phyloP scores from a whole-genome alignment of 2,329 filamentous ascomycete species.

The Lecanicillium sp. region DNA sequence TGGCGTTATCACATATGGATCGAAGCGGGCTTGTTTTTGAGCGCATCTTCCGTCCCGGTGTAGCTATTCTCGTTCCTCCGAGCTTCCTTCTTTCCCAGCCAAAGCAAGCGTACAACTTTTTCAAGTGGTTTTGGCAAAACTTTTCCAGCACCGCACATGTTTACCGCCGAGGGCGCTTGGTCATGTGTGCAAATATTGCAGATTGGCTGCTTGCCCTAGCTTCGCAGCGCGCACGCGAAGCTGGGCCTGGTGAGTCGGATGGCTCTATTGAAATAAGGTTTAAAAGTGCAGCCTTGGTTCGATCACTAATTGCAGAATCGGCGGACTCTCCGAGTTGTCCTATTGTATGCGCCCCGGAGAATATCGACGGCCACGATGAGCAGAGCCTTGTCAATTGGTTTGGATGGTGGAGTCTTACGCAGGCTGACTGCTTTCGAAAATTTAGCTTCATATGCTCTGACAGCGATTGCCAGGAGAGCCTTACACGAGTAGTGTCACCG shows the following conservation, averaged over 20 bases:
- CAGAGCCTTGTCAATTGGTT: slow-evolving; percentile 57
- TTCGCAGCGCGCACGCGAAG: background rate
- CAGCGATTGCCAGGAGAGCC: slow-evolving; percentile 10
- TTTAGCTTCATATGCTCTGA: slow-evolving; percentile 48
- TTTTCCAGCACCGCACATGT: slow-evolving; percentile 10
- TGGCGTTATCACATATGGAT: slow-evolving; percentile 1
- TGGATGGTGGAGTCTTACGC: slow-evolving; percentile 45
- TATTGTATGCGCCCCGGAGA: slow-evolving; percentile 36
- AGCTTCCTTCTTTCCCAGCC: slow-evolving; percentile 33
- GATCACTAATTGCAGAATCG: background rate
- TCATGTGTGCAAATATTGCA: slow-evolving; percentile 19
- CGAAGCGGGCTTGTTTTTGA: slow-evolving; percentile 15
- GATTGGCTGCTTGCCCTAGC: slow-evolving; percentile 22
- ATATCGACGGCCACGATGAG: slow-evolving; percentile 50
- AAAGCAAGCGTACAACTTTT: slow-evolving; percentile 21
- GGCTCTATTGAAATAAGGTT: background rate
- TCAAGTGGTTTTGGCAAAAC: slow-evolving; percentile 26
- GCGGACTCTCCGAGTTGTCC: slow-evolving; percentile 13
- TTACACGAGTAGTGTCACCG: slow-evolving; percentile 15
- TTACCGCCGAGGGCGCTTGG: slow-evolving; percentile 16
- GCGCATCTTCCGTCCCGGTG: slow-evolving; percentile 22
- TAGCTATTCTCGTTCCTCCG: slow-evolving; percentile 30
- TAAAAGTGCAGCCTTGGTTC: too few species aligned
- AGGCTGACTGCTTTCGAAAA: slow-evolving; percentile 41
- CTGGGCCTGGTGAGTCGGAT: background rate